Percentiles rank a stretch among this genome's conserved stretches.
Conservation (phyloP, 768 basidiomycete species). For the Boletus pseudopeckii region DNA sequence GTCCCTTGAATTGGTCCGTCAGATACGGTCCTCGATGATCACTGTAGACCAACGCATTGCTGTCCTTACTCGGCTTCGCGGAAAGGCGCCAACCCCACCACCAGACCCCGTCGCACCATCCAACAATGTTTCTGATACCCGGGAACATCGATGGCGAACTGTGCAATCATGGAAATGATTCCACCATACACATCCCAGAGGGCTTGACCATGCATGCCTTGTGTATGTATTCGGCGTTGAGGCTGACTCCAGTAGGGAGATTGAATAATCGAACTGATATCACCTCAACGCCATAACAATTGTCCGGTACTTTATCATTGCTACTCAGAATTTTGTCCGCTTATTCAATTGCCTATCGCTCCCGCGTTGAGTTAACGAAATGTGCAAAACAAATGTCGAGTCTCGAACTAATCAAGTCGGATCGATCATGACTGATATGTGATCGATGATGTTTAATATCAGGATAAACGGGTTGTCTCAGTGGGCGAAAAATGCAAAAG, state of each 20-base stretch:
- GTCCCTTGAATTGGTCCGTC: conserved; percentile 20
- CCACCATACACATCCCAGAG: background rate
- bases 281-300: background rate
- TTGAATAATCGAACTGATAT: background rate
- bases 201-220: background rate
- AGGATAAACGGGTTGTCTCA: background rate
- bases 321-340: too few species aligned
- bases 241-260: background rate
- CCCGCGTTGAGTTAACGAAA: background rate
- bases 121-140: conserved; percentile 18
- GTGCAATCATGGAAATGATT: conserved; percentile 36
- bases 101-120: conserved; percentile 16
- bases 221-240: conserved; percentile 1
- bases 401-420: background rate
- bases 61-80: conserved; percentile 51
- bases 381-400: background rate
- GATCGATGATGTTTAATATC: background rate
- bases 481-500: background rate
- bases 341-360: background rate
- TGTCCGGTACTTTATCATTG: background rate
- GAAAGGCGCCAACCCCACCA: conserved; percentile 47
- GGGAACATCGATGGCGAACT: conserved; percentile 36
- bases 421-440: background rate
- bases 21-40: background rate
- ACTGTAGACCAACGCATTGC: conserved; percentile 47